Conservation (phyloP, 129 eudicot genomes). For the Chrysanthemum lavandulifolium region DNA sequence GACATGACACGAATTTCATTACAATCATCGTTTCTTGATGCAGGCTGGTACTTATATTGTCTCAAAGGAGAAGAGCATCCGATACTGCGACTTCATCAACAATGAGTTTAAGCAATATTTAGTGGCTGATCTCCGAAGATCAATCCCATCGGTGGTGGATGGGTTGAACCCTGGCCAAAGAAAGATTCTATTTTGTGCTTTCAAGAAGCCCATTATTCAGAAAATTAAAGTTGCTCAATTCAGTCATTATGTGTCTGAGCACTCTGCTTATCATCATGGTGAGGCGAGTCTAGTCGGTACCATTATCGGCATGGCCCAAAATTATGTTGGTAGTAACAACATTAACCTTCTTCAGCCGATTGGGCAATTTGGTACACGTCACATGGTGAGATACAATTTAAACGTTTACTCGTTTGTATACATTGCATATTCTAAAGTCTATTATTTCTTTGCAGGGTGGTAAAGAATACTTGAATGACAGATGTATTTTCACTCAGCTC, state of each 20-base stretch:
- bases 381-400: slow-evolving; percentile 41
- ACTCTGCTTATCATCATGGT: slow-evolving; percentile 92
- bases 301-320: slow-evolving; percentile 93
- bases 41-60: slow-evolving; percentile 83
- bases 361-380: slow-evolving; percentile 89
- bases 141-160: slow-evolving; percentile 89
- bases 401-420: neutral
- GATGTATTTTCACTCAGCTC: slow-evolving; percentile 69
- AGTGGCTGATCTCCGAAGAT: slow-evolving; percentile 84
- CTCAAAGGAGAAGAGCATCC: slow-evolving; percentile 58
- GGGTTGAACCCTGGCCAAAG: slow-evolving; percentile 93
- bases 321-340: slow-evolving; percentile 82
- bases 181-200: slow-evolving; percentile 83
- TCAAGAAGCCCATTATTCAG: slow-evolving; percentile 65
- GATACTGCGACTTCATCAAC: slow-evolving; percentile 84
- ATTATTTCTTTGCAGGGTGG: slow-evolving; percentile 60
- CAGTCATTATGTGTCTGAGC: slow-evolving; percentile 79
- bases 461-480: slow-evolving; percentile 87
- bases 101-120: slow-evolving; percentile 84
- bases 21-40: slow-evolving; percentile 14
- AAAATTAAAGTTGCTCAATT: slow-evolving; percentile 87
- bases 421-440: neutral
- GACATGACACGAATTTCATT: neutral
- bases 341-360: slow-evolving; percentile 69
- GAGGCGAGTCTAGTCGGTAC: slow-evolving; percentile 81